A percentile compares a stretch with the other conserved stretches of the same genome.
Evolutionary conservation across 306 rosid genomes (phyloP).

Genomic region (Castanea mollissima): DNA sequence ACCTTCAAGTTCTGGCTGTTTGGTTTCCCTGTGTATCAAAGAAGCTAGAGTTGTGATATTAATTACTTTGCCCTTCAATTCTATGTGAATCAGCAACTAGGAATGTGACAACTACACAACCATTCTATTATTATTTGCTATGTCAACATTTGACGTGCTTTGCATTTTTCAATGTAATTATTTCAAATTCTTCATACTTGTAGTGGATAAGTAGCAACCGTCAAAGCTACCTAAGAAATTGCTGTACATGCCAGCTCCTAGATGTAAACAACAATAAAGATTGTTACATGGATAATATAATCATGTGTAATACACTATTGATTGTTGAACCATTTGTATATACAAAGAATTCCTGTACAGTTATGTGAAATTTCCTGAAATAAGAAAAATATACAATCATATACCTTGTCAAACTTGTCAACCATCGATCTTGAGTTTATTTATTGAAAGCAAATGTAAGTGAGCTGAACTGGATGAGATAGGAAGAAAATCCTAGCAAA

Average conservation of each 20-base stretch:
- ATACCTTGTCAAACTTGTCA: neutral
- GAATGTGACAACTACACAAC: neutral
- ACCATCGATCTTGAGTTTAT: neutral
- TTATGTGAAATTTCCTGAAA: neutral
- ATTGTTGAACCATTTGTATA: neutral
- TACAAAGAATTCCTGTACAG: neutral
- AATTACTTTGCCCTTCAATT: slow-evolving; percentile 5
- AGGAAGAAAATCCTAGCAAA: neutral
- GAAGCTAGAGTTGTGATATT: slow-evolving; percentile 5
- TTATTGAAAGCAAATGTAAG: neutral
- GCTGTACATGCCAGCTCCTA: neutral
- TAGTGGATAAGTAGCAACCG: neutral
- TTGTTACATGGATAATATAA: neutral
- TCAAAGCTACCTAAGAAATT: neutral
- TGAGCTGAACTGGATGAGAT: neutral
- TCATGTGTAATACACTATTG: neutral
- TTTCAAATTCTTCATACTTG: neutral
- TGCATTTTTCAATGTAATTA: neutral
- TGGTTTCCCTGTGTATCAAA: slow-evolving; percentile 13
- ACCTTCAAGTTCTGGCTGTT: slow-evolving; percentile 2
- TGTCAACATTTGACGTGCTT: neutral
- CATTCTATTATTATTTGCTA: neutral
- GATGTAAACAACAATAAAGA: neutral
- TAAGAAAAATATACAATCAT: neutral
- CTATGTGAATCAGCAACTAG: neutral